phyloP scores from a whole-genome alignment of 192 early-diverging fungal species.

The Lobosporangium transversale region DNA sequence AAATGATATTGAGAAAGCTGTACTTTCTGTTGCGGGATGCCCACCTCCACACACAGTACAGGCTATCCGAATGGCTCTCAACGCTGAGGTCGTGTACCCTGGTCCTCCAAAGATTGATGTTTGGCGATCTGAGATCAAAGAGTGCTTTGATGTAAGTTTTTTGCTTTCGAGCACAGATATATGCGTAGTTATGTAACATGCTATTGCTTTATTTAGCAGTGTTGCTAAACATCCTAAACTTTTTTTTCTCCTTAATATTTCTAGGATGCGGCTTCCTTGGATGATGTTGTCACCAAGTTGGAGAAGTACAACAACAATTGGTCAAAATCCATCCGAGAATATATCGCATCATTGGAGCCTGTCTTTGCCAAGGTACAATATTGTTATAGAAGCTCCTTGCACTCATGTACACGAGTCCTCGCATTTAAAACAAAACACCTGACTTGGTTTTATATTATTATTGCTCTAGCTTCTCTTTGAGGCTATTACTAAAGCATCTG shows the following conservation, averaged over 20 bases:
- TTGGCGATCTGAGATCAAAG: conserved; percentile 57
- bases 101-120: conserved; percentile 61
- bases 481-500: conserved; percentile 9
- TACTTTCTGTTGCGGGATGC: conserved; percentile 56
- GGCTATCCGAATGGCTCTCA: conserved; percentile 55
- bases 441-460: no score
- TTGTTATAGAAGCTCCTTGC: not conserved
- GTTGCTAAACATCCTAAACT: no score
- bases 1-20: conserved; percentile 49
- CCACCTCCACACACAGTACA: conserved; percentile 55
- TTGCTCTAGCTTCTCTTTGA: conserved; percentile 41
- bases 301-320: conserved; percentile 50
- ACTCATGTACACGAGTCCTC: no score
- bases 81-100: conserved; percentile 56
- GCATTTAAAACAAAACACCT: no score
- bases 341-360: conserved; percentile 51
- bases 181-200: not conserved
- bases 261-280: conserved; percentile 37
- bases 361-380: conserved; percentile 45
- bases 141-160: conserved; percentile 56
- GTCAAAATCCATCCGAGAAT: conserved; percentile 52
- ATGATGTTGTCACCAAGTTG: conserved; percentile 40
- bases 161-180: no score
- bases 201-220: no score
- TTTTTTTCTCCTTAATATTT: no score